Percentiles rank a stretch among this genome's conserved stretches.
Conservation (phyloP, 768 basidiomycete genomes). For the Coprinopsis cinerea region DNA sequence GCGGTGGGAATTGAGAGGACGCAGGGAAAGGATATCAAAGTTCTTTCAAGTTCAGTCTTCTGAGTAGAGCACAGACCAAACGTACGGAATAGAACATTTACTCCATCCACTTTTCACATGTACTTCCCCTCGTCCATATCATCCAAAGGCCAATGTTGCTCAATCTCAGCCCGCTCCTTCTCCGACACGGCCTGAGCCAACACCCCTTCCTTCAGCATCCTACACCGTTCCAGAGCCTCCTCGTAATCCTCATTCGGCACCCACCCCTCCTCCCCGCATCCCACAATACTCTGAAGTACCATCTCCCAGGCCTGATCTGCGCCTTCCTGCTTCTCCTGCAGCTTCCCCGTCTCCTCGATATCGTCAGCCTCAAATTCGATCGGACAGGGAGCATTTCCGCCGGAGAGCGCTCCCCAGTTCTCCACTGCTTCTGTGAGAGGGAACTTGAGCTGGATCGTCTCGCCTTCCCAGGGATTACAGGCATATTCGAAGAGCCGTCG, state of each 20-base stretch:
- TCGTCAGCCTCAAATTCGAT: constrained; percentile 36
- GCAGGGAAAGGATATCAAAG: too few relatives aligned
- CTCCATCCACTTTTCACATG: too few relatives aligned
- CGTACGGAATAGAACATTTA: too few relatives aligned
- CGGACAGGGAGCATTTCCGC: constrained; percentile 35
- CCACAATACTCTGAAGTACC: constrained; percentile 27
- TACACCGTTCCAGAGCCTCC: constrained; percentile 26
- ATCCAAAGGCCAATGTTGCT: constrained; percentile 39
- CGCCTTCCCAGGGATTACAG: constrained; percentile 44
- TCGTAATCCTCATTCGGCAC: constrained; percentile 36
- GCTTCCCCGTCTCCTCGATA: neutral
- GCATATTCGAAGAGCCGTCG: constrained; percentile 39
- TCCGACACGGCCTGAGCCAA: constrained; percentile 24
- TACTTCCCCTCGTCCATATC: constrained; percentile 45
- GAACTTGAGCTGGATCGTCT: constrained; percentile 40
- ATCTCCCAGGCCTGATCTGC: neutral
- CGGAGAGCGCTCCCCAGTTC: constrained; percentile 36
- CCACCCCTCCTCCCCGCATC: constrained; percentile 37
- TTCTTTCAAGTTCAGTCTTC: too few relatives aligned
- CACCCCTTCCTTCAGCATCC: constrained; percentile 28
- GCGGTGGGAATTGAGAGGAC: too few relatives aligned
- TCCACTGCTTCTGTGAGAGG: constrained; percentile 39
- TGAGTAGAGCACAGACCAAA: too few relatives aligned
- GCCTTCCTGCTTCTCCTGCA: neutral
- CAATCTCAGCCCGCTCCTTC: constrained; percentile 32